phyloP scores from a whole-genome alignment of 441 rosid genomes.

The Pelargonium citronellum region DNA sequence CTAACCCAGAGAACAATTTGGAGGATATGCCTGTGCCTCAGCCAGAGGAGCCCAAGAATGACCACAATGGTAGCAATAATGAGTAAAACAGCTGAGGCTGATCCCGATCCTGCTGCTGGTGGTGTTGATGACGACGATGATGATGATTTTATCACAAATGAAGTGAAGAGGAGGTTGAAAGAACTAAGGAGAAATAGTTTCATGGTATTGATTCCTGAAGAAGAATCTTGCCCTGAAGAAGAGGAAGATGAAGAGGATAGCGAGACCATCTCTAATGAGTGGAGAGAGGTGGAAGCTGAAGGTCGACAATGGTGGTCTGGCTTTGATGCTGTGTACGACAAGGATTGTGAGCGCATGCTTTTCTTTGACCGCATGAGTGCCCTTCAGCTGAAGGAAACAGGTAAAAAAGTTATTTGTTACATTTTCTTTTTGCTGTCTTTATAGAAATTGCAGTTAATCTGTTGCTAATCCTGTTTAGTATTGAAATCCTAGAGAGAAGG shows the following conservation, averaged over 20 bases:
- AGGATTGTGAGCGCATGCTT: constrained; percentile 83
- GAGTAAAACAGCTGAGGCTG: constrained; percentile 34
- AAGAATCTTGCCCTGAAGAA: constrained; percentile 56
- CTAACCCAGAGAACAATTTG: constrained; percentile 38
- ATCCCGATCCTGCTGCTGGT: constrained; percentile 20
- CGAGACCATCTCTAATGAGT: constrained; percentile 53
- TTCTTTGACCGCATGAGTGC: constrained; percentile 69
- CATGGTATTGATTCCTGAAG: constrained; percentile 91
- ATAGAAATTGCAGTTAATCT: not conserved
- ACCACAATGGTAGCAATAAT: constrained; percentile 30
- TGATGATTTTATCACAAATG: constrained; percentile 86
- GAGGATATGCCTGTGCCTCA: constrained; percentile 41
- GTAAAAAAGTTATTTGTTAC: constrained; percentile 30
- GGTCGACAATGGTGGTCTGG: constrained; percentile 97
- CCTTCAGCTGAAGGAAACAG: constrained; percentile 57
- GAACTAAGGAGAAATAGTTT: constrained; percentile 87
- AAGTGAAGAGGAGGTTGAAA: constrained; percentile 83
- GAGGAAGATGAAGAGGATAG: constrained; percentile 49
- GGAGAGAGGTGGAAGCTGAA: constrained; percentile 91
- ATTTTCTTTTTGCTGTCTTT: constrained; percentile 14
- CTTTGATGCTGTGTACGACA: constrained; percentile 78
- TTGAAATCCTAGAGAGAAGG: not conserved
- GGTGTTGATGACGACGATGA: constrained; percentile 71
- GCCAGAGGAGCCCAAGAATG: constrained; percentile 43
- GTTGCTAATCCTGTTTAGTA: not conserved